Evolutionary conservation across 805 yeast genomes (phyloP), one percentile per base, ranked within the genome.

Genomic region (Pichia insulana): DNA sequence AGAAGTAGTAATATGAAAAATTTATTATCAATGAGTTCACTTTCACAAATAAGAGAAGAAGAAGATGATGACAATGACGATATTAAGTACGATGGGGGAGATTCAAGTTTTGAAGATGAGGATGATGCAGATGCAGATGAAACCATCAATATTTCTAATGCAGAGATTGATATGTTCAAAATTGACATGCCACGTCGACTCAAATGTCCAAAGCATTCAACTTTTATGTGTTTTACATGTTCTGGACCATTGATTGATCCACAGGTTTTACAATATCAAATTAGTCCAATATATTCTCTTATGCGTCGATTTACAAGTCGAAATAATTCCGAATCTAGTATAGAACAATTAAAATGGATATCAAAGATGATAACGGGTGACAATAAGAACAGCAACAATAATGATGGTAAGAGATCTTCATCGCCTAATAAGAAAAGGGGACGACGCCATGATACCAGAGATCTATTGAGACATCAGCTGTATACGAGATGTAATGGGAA

Each of bases 111-210:
- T 28, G 31, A 43, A 17, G 45, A 46, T 13, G 51, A 48, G 8
- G 44, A 48, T 13, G 43, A 41, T 34, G 44, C 40, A 5, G 38
- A 45, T 34, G 50, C 46, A 4, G 48, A 46, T 34, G 44, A 42
- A 15, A 42, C 42, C 16, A 36, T 51, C 16, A 44, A 44, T 25
- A 45, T 57, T 13, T 45, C 59, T 1, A 44, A 42, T 12, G 52
- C 55, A 22, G 62, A 57, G 40, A 40, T 57, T 15, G 49, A 54
- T 31, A 49, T 55, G 55, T 57, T 57, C 45, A 55, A 49, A 31
- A 51, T 57, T 18, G 43, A 48, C 3, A 47, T 47, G 4, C 36
- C 55, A 32, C 36, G 48, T 22, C 45, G 50, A 30, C 41, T 57
- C 5, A 37, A 44, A 19, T 58, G 61, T 44, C 56, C 62, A 7